Evolutionary conservation across 2,329 filamentous ascomycete genomes (phyloP).

Genomic region (Nannizzia gypsea): DNA sequence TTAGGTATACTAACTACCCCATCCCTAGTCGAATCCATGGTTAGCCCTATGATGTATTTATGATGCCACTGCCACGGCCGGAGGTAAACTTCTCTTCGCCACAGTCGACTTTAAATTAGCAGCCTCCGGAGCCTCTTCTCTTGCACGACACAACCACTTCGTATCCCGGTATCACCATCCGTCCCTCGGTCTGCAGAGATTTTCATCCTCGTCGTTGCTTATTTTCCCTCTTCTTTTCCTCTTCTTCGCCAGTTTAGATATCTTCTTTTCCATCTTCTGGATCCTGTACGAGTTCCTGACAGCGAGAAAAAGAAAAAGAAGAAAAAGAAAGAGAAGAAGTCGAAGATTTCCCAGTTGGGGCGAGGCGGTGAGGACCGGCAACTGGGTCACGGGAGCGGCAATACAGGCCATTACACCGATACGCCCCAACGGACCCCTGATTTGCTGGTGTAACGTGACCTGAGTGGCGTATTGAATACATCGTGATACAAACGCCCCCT

Average conservation of each 20-base stretch:
- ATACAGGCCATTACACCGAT: background rate
- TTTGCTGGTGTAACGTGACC: background rate
- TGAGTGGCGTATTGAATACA: constrained; percentile 1
- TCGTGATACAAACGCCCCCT: background rate
- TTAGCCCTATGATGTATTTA: background rate
- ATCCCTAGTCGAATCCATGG: background rate
- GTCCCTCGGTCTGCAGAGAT: background rate
- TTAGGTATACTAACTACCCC: background rate
- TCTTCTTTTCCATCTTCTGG: background rate
- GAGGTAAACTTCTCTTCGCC: background rate
- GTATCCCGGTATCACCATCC: background rate
- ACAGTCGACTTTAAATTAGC: background rate
- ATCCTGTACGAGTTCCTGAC: background rate
- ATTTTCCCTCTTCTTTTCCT: background rate
- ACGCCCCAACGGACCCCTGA: background rate
- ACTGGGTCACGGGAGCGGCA: background rate
- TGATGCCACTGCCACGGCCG: background rate
- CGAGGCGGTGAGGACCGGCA: background rate
- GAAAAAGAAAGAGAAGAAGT: background rate
- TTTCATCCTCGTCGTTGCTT: background rate
- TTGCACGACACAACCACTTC: background rate
- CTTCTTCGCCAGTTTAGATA: background rate
- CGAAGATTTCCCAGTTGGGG: background rate
- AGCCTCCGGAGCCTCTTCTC: background rate
- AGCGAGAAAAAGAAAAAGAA: background rate